A percentile compares a stretch with the other conserved stretches of the same genome.
Conservation (phyloP, 1,284 basidiomycete genomes). For the Butyriboletus pseudospeciosus region DNA sequence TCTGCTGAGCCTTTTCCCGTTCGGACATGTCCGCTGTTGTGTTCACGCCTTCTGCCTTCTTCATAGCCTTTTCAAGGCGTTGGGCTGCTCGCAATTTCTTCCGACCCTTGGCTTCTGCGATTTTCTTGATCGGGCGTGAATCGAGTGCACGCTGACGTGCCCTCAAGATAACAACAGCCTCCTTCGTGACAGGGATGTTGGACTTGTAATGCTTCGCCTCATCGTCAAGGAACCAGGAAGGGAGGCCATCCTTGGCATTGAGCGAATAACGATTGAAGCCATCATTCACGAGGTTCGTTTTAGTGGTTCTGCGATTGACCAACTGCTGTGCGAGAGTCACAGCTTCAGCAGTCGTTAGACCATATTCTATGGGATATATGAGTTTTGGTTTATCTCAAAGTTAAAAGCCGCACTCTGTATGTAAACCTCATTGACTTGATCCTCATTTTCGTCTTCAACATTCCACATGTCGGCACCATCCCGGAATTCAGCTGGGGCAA, state of each 20-base stretch:
- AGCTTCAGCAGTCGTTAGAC: constrained; percentile 87
- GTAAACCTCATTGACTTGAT: constrained; percentile 65
- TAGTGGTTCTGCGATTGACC: constrained; percentile 88
- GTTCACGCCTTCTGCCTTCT: constrained; percentile 95
- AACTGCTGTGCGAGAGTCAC: constrained; percentile 89
- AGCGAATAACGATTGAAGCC: constrained; percentile 95
- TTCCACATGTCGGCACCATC: constrained; percentile 77
- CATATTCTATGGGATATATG: constrained; percentile 58
- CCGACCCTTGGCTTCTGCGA: constrained; percentile 96
- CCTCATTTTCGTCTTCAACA: constrained; percentile 73
- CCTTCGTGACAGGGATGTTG: constrained; percentile 96
- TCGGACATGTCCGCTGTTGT: constrained; percentile 88
- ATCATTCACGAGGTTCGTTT: constrained; percentile 86
- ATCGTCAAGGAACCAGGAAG: constrained; percentile 97
- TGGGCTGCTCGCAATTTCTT: constrained; percentile 92
- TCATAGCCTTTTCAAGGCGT: constrained; percentile 87
- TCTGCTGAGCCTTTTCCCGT: constrained; percentile 89
- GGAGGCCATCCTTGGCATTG: constrained; percentile 87
- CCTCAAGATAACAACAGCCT: constrained; percentile 83
- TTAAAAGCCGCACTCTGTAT: constrained; percentile 59
- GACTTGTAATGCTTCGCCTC: constrained; percentile 91
- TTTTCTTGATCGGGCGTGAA: constrained; percentile 97
- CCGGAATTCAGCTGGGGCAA: constrained; percentile 36
- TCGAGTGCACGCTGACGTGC: constrained; percentile 93
- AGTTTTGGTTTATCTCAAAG: neutral